A percentile compares a stretch with the other conserved stretches of the same genome.
phyloP scores from a whole-genome alignment of 1,139 yeast species.

The Tardiomyces digboiensis region DNA sequence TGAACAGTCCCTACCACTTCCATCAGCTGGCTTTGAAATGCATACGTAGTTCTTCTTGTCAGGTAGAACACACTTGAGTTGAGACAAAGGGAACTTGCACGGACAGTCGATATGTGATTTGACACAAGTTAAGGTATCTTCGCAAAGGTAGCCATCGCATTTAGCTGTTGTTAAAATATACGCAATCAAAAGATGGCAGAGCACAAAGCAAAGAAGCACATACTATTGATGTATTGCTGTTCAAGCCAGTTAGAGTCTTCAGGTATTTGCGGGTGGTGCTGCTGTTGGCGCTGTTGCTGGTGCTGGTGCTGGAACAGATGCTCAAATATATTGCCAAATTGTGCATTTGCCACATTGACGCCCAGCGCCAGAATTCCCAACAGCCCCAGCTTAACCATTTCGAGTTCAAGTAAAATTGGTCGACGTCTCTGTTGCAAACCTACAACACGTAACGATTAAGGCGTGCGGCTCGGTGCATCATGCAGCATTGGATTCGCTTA shows the following conservation, averaged over 20 bases:
- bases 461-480: no score
- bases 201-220: no score
- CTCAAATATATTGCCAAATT: slow-evolving; percentile 26
- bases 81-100: slow-evolving; percentile 82
- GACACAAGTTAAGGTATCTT: slow-evolving; percentile 76
- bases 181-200: no score
- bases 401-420: no score
- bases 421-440: no score
- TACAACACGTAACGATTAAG: no score
- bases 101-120: slow-evolving; percentile 65
- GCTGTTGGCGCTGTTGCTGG: slow-evolving; percentile 18
- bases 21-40: slow-evolving; percentile 51
- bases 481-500: no score
- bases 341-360: slow-evolving; percentile 81
- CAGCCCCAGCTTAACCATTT: background rate
- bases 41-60: slow-evolving; percentile 57
- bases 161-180: no score
- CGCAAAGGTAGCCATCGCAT: slow-evolving; percentile 56
- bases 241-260: slow-evolving; percentile 25
- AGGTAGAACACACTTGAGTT: slow-evolving; percentile 71
- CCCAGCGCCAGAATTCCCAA: slow-evolving; percentile 43
- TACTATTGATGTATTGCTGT: slow-evolving; percentile 22
- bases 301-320: slow-evolving; percentile 25
- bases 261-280: slow-evolving; percentile 11
- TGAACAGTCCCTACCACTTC: slow-evolving; percentile 26